phyloP scores from a whole-genome alignment of 371 early-diverging fungal genomes.

The Circinella minor region DNA sequence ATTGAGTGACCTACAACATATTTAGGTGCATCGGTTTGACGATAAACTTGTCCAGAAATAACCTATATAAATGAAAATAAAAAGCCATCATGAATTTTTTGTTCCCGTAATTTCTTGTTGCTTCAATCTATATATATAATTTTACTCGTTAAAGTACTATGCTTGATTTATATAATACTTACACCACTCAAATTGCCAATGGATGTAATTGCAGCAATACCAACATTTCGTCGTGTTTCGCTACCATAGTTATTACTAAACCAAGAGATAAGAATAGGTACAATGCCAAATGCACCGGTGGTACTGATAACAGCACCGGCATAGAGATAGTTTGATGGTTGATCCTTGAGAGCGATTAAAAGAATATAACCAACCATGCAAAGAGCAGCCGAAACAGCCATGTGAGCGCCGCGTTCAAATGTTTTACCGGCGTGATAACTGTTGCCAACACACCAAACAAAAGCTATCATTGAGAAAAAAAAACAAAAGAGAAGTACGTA shows the following conservation, averaged over 20 bases:
- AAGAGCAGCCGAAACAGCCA: constrained; percentile 58
- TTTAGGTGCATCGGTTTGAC: constrained; percentile 60
- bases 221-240: constrained; percentile 65
- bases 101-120: neutral
- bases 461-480: constrained; percentile 30
- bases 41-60: constrained; percentile 68
- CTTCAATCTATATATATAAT: neutral
- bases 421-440: constrained; percentile 68
- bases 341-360: constrained; percentile 42
- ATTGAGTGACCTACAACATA: constrained; percentile 55
- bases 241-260: constrained; percentile 66
- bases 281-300: constrained; percentile 57
- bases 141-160: too few relatives aligned
- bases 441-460: constrained; percentile 52
- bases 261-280: constrained; percentile 66
- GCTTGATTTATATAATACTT: neutral
- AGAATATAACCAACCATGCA: constrained; percentile 71
- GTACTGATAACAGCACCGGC: constrained; percentile 56
- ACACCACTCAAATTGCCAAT: constrained; percentile 45
- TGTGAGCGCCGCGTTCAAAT: constrained; percentile 67
- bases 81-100: neutral
- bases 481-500: neutral
- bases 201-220: constrained; percentile 60
- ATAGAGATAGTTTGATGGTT: constrained; percentile 34
- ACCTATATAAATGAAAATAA: constrained; percentile 17